phyloP scores from a whole-genome alignment of 1,139 yeast genomes.

The Saccharomyces hybrid region DNA sequence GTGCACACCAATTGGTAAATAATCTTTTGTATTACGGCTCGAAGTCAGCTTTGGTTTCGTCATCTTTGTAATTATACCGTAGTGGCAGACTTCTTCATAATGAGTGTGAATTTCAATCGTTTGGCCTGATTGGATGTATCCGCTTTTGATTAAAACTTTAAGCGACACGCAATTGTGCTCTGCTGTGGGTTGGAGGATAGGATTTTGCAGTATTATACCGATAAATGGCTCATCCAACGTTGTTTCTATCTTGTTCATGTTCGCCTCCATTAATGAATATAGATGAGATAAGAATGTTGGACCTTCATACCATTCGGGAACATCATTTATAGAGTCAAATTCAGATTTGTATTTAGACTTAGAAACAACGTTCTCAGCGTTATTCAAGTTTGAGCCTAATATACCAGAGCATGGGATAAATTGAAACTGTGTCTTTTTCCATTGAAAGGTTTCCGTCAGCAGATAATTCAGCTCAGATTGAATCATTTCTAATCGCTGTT shows the following conservation, averaged over 20 bases:
- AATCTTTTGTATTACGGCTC: background rate
- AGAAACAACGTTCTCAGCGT: background rate
- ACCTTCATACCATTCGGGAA: background rate
- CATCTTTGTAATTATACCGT: background rate
- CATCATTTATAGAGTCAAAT: background rate
- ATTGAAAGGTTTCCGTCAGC: background rate
- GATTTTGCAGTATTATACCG: background rate
- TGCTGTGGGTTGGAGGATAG: background rate
- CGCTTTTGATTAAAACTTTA: background rate
- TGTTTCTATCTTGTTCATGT: background rate
- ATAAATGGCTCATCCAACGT: background rate
- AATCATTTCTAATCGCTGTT: slow-evolving; percentile 50
- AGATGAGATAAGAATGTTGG: background rate
- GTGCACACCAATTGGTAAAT: background rate
- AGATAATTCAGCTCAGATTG: slow-evolving; percentile 39
- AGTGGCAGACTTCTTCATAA: background rate
- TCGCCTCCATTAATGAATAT: background rate
- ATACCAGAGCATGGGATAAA: background rate
- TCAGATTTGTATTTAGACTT: background rate
- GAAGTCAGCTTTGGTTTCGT: background rate
- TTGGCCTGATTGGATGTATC: background rate
- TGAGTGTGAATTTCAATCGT: background rate
- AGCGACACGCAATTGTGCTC: background rate
- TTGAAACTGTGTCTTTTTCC: background rate
- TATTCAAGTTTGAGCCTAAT: background rate